Base-by-base conservation (phyloP, 2,329 filamentous ascomycete genomes). In the Colletotrichum tamarilloi region DNA sequence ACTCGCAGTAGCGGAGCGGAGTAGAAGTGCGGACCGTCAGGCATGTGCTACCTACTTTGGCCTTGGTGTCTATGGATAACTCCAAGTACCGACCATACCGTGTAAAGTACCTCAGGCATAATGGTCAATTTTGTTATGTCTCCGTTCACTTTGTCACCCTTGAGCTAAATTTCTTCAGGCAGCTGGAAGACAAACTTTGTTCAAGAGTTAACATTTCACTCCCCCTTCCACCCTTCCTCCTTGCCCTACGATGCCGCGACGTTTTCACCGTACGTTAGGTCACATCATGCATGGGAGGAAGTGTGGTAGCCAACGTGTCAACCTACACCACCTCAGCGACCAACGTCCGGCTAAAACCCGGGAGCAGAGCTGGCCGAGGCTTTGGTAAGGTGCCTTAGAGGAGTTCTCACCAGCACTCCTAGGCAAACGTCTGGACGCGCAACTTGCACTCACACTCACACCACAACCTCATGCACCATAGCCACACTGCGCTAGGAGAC, bases 341-440 rank as follows among this genome's bases (percentile, higher is more conserved):
- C 38, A 19, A 42, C 16, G 28, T 28, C 30, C 59, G 42, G 28
- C 28, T 24, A 55, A 8, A 55, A 28, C 8, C 30, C 30, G 35
- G 14, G 12, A 28, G 30, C 46, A n/a, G 46, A 32, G 38, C 16
- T 42, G 14, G 38, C 38, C 38, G 38, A 42, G 38, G 38, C 38
- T 35, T 35, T 11, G 32, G 32, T 35, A 12, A 12, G 32, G 32
- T 35, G 30, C 30, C 30, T 32, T 9, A 52, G 38, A 42, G 8
- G 42, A 42, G 42, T 49, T 49, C 42, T 49, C 19, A 22, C 7
- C 32, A 16, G 19, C 14, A 35, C 38, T 22, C 28, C 42, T 62
- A 64, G 62, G 62, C 62, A 64, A 64, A 55, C 30, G 14, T 32
- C 46, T 64, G 49, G 12, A 64, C 49, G 35, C 62, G 62, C 46